These are phyloP conservation scores for Fusarium transvaalense DNA, from an alignment of 2,329 filamentous ascomycete species.

Conservation along the genomic window DNA sequence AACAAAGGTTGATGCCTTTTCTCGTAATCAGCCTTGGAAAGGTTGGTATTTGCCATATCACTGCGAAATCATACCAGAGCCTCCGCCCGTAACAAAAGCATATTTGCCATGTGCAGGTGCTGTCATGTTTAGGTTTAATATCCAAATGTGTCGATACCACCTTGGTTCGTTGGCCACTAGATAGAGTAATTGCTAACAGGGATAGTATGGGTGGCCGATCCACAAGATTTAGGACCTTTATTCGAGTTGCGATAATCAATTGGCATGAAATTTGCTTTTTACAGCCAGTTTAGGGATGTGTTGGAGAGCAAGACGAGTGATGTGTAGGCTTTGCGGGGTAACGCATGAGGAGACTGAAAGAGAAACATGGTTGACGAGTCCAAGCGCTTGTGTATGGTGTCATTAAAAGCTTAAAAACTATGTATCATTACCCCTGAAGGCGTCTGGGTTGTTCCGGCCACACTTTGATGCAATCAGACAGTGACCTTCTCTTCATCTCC, in stretches of 20 bases:
- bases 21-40: neutral
- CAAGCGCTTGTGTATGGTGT: neutral
- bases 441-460: neutral
- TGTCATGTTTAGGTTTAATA: neutral
- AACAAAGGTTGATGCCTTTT: conserved; percentile 55
- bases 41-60: neutral
- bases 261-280: neutral
- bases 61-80: conserved; percentile 35
- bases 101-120: conserved; percentile 48
- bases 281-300: neutral
- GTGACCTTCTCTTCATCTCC: conserved; percentile 50
- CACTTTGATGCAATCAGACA: conserved; percentile 14
- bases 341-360: conserved; percentile 49
- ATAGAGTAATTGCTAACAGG: neutral
- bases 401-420: conserved; percentile 1
- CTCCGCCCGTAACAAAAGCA: conserved; percentile 41
- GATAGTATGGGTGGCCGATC: neutral
- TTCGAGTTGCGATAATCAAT: neutral
- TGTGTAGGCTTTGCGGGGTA: conserved; percentile 12
- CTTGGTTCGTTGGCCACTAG: neutral
- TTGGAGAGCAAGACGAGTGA: neutral
- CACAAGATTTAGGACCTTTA: neutral
- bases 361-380: conserved; percentile 16
- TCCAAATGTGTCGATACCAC: neutral
- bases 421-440: neutral